Base-by-base conservation (phyloP, 2,329 filamentous ascomycete genomes). In the Nemania sp. region DNA sequence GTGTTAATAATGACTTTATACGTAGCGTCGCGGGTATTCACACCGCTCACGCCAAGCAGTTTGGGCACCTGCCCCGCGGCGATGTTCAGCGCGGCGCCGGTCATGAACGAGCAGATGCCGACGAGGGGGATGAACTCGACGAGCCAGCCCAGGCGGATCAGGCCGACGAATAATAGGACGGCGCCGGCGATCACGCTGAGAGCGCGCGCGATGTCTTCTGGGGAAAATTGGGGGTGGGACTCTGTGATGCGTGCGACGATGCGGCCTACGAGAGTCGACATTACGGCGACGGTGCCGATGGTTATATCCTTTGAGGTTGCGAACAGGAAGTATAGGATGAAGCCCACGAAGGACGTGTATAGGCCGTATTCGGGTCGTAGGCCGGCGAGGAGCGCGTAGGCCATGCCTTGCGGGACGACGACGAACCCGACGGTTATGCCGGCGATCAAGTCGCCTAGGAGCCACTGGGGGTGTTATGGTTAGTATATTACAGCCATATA, bases 271-370 rank as follows among this genome's bases (percentile, higher is more conserved):
- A 99, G 81, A 3, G 90, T 95, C 1, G 92, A 97, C 81, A 97
- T 89, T 62, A 97, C 94, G 31, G 94, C 94, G 44, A 97, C 94
- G 26, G 93, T 87, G 14, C 93, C 93, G 52, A 97, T 97, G 8
- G 93, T 97, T 67, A 99, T 97, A 72, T 99, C 93, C 70, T 97
- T 99, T 11, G 93, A 97, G 0, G 94, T 99, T 28, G 92, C 94
- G 67, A 97, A 97, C 68, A 97, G 89, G 93, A 93, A 97, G 74
- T 99, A 99, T 56, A 96, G 80, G 59, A 96, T 72, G 14, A 96
- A 92, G 44, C 93, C 94, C 81, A 97, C 94, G 69, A 99, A 97
- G 0, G 93, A 97, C 0, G 93, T 94, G 73, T 96, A 96, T 1
- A 97, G 81, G 46, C 93, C 93, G 66, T 86, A 97, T 68, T 97